Percentiles rank a stretch among this genome's conserved stretches.
Evolutionary conservation across 2,329 filamentous ascomycete species (phyloP).

Genomic region (Chaetomiaceae sp.): DNA sequence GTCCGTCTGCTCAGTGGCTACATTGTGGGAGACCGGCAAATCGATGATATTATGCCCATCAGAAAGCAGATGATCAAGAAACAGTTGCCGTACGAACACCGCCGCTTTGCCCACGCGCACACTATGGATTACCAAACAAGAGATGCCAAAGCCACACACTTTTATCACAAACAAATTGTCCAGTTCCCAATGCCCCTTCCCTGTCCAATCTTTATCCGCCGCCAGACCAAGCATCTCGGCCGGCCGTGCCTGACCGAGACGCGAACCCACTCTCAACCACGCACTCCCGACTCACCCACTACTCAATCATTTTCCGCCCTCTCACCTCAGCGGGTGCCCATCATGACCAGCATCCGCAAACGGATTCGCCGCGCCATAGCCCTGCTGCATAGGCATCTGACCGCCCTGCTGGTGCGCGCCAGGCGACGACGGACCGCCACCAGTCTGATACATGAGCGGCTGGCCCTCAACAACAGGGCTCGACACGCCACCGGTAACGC

Average conservation of each 20-base stretch:
- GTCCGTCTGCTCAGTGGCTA: background rate
- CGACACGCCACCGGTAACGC: conserved; percentile 22
- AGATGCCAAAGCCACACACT: background rate
- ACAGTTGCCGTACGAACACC: background rate
- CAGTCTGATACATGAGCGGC: conserved; percentile 27
- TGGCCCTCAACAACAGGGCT: conserved; percentile 17
- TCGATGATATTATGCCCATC: background rate
- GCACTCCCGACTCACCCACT: background rate
- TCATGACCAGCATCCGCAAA: conserved; percentile 17
- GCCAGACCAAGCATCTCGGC: background rate
- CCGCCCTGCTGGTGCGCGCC: conserved; percentile 1
- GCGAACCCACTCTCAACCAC: background rate
- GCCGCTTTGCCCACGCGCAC: background rate
- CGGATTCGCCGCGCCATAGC: conserved; percentile 16
- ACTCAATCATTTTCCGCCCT: background rate
- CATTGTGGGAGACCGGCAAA: background rate
- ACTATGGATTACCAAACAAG: conserved; percentile 4
- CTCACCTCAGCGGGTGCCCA: conserved; percentile 17
- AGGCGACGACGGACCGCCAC: background rate
- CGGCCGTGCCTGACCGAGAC: background rate
- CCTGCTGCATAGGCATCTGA: conserved; percentile 1
- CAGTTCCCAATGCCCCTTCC: background rate
- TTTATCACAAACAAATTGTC: background rate
- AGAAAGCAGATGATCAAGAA: background rate
- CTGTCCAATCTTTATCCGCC: background rate